Evolutionary conservation across 345 rosid genomes (phyloP).

Genomic region (Rhodamnia argentea): DNA sequence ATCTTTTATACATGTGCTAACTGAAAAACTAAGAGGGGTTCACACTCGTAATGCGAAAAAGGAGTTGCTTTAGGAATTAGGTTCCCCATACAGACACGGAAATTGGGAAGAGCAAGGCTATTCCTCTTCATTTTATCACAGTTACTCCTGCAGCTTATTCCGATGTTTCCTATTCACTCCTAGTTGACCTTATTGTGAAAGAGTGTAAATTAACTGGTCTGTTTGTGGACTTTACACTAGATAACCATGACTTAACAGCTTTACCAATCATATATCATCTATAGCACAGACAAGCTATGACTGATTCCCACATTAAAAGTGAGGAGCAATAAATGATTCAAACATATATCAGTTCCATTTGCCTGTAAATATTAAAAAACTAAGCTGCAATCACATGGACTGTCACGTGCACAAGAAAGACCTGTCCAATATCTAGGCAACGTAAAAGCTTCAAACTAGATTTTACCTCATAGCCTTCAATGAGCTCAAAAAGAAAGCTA

Average conservation of each 20-base stretch:
- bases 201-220: neutral
- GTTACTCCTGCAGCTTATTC: neutral
- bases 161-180: neutral
- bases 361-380: neutral
- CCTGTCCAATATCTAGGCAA: neutral
- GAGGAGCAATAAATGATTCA: neutral
- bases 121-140: neutral
- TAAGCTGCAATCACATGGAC: neutral
- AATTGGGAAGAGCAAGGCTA: neutral
- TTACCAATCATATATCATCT: neutral
- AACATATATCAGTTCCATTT: neutral
- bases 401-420: neutral
- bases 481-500: conserved; percentile 69
- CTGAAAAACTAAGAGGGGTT: neutral
- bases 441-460: neutral
- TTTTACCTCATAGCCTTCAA: conserved; percentile 73
- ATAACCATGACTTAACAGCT: neutral
- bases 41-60: neutral
- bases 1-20: neutral
- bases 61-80: neutral
- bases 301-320: neutral
- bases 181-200: neutral
- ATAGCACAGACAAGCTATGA: neutral
- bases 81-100: neutral
- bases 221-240: neutral